Conservation (phyloP, 2,329 filamentous ascomycete species). For the Myriosclerotinia scirpicola region DNA sequence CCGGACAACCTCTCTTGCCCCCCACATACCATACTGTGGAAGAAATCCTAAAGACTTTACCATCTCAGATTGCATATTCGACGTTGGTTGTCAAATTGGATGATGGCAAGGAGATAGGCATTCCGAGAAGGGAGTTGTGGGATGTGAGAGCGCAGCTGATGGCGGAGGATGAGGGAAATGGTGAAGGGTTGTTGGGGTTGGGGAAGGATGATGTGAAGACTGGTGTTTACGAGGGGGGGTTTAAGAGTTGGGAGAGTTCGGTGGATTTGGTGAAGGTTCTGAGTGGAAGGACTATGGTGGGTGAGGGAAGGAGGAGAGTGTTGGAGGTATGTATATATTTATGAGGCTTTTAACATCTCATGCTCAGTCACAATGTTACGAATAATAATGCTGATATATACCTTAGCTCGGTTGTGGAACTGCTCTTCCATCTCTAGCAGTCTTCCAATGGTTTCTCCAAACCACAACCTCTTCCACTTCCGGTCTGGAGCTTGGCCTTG, state of each 20-base stretch:
- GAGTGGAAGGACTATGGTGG: constrained; percentile 11
- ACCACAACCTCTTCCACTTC: constrained; percentile 28
- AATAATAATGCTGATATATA: not conserved
- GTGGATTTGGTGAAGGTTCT: constrained; percentile 71
- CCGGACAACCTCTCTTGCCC: constrained; percentile 59
- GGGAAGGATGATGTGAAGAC: constrained; percentile 74
- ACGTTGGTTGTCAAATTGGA: constrained; percentile 61
- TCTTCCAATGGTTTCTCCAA: constrained; percentile 61
- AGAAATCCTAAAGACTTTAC: constrained; percentile 58
- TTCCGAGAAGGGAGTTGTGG: constrained; percentile 77
- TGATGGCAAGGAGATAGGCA: constrained; percentile 50
- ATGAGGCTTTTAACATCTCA: not conserved
- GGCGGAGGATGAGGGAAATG: constrained; percentile 67
- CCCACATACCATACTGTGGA: constrained; percentile 53
- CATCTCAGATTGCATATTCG: constrained; percentile 72
- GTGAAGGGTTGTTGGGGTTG: constrained; percentile 52
- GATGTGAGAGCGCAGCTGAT: constrained; percentile 80
- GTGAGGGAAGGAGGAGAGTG: constrained; percentile 29
- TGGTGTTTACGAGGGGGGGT: constrained; percentile 81
- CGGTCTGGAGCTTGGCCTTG: constrained; percentile 60
- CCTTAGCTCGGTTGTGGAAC: constrained; percentile 74
- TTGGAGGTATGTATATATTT: constrained; percentile 36
- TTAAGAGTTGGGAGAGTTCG: constrained; percentile 89
- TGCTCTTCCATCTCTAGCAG: constrained; percentile 68
- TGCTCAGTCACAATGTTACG: not conserved